Evolutionary conservation across 2,329 filamentous ascomycete genomes (phyloP), one percentile per base, ranked within the genome.

Genomic region (Fusarium mexicanum): DNA sequence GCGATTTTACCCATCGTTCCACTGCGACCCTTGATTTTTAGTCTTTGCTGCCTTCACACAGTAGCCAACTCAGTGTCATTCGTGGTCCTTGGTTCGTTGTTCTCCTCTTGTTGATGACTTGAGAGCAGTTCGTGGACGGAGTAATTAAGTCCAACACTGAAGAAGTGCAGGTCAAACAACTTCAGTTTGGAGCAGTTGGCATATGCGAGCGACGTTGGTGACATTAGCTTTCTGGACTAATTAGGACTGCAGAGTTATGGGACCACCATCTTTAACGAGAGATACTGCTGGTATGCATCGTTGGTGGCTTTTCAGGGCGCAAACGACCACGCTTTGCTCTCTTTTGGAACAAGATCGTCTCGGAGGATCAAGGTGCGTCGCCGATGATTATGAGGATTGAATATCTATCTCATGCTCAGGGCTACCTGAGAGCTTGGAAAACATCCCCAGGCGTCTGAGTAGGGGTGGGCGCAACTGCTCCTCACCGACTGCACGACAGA

Each of bases 251-350:
- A 50, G 51, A 65, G 64, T 33, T 44, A 53, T 47, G 20, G 33
- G 63, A 62, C 20, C 35, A 57, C 62, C 59, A 43, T 46, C 31
- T 53, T 61, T 33, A 29, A 50, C 64, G 61, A 41, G 40, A 54
- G 64, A 61, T 61, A 61, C 20, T 35, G 33, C 41, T 13, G 33
- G 50, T 26, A 37, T 37, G 33, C 43, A 38, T 70, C 14, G 57
- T 69, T 69, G 68, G 72, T 69, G 67, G 55, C 35, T 71, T 55
- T 40, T 46, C 54, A 53, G 40, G 61, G 24, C 29, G 41, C 44
- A 57, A 50, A 59, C 59, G 64, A 47, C 44, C 41, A 35, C 43
- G 24, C 38, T 62, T 60, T 62, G 37, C 59, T 69, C 46, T 26
- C 31, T 40, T 59, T 54, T 50, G 16, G 24, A 67, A 58, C 61